These are phyloP conservation scores for Mycosphaerella sp. DNA, from an alignment of 2,329 filamentous ascomycete genomes.

Conservation along the genomic window DNA sequence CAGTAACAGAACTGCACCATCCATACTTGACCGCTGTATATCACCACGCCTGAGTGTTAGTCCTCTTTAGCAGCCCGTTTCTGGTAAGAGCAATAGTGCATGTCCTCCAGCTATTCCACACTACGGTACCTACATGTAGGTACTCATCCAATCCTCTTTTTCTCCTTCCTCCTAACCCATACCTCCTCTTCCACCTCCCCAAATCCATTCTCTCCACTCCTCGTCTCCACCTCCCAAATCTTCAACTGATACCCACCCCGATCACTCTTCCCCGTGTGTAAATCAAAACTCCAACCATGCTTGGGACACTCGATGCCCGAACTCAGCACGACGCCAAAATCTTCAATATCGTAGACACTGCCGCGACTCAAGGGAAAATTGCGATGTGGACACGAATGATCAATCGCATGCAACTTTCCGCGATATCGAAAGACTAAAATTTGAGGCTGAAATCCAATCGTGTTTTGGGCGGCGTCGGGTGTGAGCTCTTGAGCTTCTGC, in stretches of 20 bases:
- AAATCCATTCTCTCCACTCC: slow-evolving; percentile 18
- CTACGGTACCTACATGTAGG: neutral
- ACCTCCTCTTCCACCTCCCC: slow-evolving; percentile 23
- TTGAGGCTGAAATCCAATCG: slow-evolving; percentile 44
- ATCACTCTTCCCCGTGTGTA: slow-evolving; percentile 57
- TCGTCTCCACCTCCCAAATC: slow-evolving; percentile 57
- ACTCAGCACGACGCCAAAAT: slow-evolving; percentile 59
- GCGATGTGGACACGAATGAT: slow-evolving; percentile 66
- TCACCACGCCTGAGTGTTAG: too few relatives aligned
- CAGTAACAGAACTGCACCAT: too few relatives aligned
- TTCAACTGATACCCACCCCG: slow-evolving; percentile 56
- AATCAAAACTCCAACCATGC: slow-evolving; percentile 65
- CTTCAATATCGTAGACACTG: slow-evolving; percentile 62
- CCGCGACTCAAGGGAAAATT: slow-evolving; percentile 60
- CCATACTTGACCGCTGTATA: too few relatives aligned
- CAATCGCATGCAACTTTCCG: slow-evolving; percentile 59
- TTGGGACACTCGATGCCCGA: slow-evolving; percentile 61
- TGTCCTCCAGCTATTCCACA: neutral
- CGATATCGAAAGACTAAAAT: slow-evolving; percentile 60
- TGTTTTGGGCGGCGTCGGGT: slow-evolving; percentile 33
- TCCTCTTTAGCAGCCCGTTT: neutral
- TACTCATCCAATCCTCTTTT: slow-evolving; percentile 17
- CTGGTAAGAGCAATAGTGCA: neutral
- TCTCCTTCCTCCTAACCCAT: slow-evolving; percentile 34
- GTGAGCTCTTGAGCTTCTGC: slow-evolving; percentile 35